Base-by-base conservation (phyloP, 1,284 basidiomycete species). In the Abortiporus biennis region DNA sequence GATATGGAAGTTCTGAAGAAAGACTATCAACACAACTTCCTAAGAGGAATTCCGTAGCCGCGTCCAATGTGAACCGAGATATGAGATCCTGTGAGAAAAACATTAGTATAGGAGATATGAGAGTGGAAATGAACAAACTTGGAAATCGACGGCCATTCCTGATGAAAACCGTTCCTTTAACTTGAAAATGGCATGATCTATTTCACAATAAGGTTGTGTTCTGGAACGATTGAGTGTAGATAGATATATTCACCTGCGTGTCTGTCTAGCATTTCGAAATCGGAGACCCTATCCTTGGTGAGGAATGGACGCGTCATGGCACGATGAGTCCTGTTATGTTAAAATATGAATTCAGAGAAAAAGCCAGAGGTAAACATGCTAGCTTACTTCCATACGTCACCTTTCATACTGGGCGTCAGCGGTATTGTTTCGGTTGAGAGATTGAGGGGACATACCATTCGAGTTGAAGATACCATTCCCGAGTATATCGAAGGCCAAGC, bases 391-490 rank as follows among this genome's bases (percentile, higher is more conserved):
- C 42, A 43, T 19, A 43, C 16, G 21, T 43, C 42, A 4, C 42
- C 42, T 43, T 17, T 17, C 44, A 22, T 11, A 8, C 17, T 21
- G 9, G 11, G 16, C 16, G 17, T 12, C n/a, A n/a, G n/a, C n/a
- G n/a, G n/a, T n/a, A n/a, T n/a, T n/a, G n/a, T n/a, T n/a, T n/a
- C n/a, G n/a, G n/a, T n/a, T n/a, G n/a, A n/a, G n/a, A n/a, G n/a
- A n/a, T n/a, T n/a, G 29, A 38, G 22, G n/a, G n/a, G 1, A 42
- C 40, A 16, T 16, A 45, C 47, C 49, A 30, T 48, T 42, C 4
- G 47, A 39, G 47, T 73, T 70, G 50, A 74, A 74, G 11, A 72
- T 68, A 3, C 72, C 72, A 1, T 61, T 62, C 8, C 70, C 72
- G 58, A 56, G 22, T 56, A 42, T 2, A 59, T 62, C 33, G 54